phyloP scores from a whole-genome alignment of 768 basidiomycete genomes.

The Melanogaster broomeanus region DNA sequence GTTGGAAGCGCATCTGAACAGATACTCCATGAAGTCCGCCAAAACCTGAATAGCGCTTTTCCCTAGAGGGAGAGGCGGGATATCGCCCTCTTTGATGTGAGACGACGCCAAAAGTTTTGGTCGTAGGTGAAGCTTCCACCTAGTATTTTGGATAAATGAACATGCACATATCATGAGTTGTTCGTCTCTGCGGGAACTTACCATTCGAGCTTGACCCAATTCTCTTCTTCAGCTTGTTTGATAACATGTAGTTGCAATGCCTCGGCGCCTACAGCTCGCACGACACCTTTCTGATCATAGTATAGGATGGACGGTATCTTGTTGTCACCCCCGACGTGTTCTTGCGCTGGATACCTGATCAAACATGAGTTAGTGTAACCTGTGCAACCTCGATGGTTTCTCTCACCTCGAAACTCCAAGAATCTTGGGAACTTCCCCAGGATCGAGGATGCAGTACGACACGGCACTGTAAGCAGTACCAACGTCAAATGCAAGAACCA shows the following conservation, averaged over 20 bases:
- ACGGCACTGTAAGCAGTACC: no score
- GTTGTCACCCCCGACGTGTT: no score
- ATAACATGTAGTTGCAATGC: conserved; percentile 35
- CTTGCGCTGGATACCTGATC: no score
- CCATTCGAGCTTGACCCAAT: conserved; percentile 44
- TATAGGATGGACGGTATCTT: no score
- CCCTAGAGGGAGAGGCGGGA: conserved; percentile 25
- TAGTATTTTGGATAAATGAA: conserved; percentile 8
- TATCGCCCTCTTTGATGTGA: conserved; percentile 20
- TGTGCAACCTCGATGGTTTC: not conserved
- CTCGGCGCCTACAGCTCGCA: conserved; percentile 47
- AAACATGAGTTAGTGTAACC: not conserved
- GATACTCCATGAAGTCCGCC: no score
- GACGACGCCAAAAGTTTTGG: conserved; percentile 25
- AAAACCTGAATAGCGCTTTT: conserved; percentile 21
- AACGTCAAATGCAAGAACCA: conserved; percentile 46
- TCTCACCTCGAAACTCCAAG: conserved; percentile 27
- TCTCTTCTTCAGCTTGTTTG: conserved; percentile 40
- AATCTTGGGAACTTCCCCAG: no score
- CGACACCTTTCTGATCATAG: conserved; percentile 42
- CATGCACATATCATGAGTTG: no score
- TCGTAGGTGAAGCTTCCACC: conserved; percentile 40
- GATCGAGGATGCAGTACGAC: no score
- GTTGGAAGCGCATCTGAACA: conserved; percentile 13
- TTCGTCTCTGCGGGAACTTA: conserved; percentile 8